These are phyloP conservation scores for Apiospora rasikravindrae DNA, from an alignment of 2,329 filamentous ascomycete genomes.

Conservation along the genomic window DNA sequence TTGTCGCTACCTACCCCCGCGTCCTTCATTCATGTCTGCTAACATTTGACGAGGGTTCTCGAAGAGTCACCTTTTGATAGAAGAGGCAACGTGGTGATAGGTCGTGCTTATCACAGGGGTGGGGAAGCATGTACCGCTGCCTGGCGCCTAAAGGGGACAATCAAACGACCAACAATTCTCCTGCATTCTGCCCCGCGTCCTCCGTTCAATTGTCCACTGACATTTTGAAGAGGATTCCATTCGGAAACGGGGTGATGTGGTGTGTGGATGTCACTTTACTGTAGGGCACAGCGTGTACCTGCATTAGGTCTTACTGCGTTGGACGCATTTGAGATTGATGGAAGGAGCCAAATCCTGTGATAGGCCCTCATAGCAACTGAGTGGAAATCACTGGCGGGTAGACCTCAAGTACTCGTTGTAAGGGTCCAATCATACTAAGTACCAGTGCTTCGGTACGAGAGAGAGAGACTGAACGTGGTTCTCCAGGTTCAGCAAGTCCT, in stretches of 20 bases:
- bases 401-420: neutral
- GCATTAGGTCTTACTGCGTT: conserved; percentile 11
- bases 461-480: neutral
- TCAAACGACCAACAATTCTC: neutral
- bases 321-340: neutral
- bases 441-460: neutral
- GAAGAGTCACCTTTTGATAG: neutral
- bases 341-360: neutral
- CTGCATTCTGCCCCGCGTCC: neutral
- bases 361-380: neutral
- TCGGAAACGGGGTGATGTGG: conserved; percentile 2
- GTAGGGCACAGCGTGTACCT: neutral
- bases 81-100: neutral
- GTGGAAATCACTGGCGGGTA: neutral
- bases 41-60: too few species aligned
- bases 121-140: neutral
- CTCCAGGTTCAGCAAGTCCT: neutral
- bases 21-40: too few species aligned
- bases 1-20: neutral
- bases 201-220: neutral
- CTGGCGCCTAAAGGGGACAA: neutral
- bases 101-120: neutral
- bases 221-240: neutral
- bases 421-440: neutral
- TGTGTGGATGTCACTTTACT: neutral